phyloP scores from a whole-genome alignment of 306 rosid species.

The Hippophae rhamnoides region DNA sequence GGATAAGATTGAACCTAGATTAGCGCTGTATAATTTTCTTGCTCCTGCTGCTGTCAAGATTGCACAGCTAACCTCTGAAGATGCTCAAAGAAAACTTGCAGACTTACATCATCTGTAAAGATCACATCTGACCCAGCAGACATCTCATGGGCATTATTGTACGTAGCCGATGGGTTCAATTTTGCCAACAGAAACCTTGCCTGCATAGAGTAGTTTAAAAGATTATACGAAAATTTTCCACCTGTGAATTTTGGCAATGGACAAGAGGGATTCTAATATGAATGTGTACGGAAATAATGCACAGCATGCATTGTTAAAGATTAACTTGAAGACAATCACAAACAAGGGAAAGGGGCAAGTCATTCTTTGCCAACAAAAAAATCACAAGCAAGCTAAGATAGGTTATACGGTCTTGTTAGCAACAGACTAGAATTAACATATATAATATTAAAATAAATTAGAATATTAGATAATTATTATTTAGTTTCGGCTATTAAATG shows the following conservation, averaged over 20 bases:
- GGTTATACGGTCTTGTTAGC: no score
- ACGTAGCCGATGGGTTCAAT: conserved; percentile 95
- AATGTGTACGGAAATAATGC: background rate
- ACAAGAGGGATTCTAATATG: background rate
- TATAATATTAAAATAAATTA: no score
- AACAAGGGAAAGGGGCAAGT: no score
- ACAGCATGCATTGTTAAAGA: background rate
- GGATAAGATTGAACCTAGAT: conserved; percentile 26
- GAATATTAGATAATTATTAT: no score
- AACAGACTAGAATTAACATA: no score
- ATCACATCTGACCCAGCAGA: conserved; percentile 91
- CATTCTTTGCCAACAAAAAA: no score
- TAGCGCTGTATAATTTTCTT: conserved; percentile 26
- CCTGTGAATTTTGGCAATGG: background rate
- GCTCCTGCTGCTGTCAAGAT: conserved; percentile 41
- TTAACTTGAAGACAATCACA: no score
- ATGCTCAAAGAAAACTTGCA: conserved; percentile 96
- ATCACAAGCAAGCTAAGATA: no score
- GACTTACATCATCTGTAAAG: conserved; percentile 94
- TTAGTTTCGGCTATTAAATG: no score
- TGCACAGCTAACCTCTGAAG: conserved; percentile 96
- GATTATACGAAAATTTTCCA: conserved; percentile 8
- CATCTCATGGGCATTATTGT: conserved; percentile 77
- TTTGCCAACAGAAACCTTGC: conserved; percentile 91
- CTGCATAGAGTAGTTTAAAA: conserved; percentile 31